Conservation (phyloP, 495 filamentous ascomycete species). For the Xylaria venustula region DNA sequence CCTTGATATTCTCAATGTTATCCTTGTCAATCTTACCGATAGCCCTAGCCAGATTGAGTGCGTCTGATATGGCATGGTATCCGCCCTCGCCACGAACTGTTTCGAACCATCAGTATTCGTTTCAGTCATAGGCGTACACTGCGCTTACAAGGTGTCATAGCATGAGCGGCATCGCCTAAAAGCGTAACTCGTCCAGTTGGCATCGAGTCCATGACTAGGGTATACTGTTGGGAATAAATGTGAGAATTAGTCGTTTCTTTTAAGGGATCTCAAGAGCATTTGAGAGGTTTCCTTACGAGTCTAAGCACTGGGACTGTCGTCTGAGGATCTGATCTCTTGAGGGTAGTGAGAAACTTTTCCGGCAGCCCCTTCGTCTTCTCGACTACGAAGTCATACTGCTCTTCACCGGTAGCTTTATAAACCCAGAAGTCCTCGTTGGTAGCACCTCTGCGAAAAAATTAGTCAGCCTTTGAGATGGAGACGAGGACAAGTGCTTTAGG, state of each 20-base stretch:
- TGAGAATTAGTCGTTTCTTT: not conserved
- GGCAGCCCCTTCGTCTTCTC: slow-evolving; percentile 24
- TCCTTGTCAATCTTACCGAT: slow-evolving; percentile 7
- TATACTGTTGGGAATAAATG: not conserved
- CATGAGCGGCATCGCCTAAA: slow-evolving; percentile 53
- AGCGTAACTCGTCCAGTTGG: slow-evolving; percentile 40
- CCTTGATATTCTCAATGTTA: slow-evolving; percentile 10
- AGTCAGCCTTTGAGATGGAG: no score
- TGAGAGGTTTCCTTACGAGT: not conserved
- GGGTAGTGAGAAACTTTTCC: slow-evolving; percentile 17
- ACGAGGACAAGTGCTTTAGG: not conserved
- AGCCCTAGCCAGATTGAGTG: slow-evolving; percentile 19
- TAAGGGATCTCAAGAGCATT: not conserved
- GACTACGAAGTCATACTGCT: slow-evolving; percentile 20
- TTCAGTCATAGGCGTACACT: not conserved
- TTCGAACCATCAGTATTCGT: not conserved
- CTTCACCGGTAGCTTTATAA: slow-evolving; percentile 18
- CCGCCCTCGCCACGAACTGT: slow-evolving; percentile 24
- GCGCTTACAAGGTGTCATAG: slow-evolving; percentile 55
- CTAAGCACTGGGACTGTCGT: not conserved
- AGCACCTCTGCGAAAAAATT: not conserved
- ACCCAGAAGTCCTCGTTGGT: slow-evolving; percentile 22
- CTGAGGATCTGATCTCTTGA: slow-evolving; percentile 19
- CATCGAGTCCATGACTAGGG: slow-evolving; percentile 11
- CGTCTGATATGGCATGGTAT: slow-evolving; percentile 23